These are phyloP conservation scores for Boletus pseudopeckii DNA, from an alignment of 768 basidiomycete species.

Conservation along the genomic window DNA sequence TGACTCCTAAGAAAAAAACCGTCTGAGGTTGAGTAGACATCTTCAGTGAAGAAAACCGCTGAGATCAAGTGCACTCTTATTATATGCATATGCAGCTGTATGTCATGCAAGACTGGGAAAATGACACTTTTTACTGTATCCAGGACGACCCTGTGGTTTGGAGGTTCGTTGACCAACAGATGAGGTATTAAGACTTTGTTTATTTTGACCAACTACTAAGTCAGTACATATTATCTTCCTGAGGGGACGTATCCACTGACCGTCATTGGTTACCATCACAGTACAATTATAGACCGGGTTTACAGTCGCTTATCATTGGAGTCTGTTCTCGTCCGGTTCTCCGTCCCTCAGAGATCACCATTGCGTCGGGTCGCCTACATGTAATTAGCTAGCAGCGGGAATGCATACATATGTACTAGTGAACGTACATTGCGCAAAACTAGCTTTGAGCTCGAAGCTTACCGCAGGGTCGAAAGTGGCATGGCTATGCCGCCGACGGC, in stretches of 20 bases:
- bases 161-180: constrained; percentile 1
- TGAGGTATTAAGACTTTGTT: background rate
- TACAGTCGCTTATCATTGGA: background rate
- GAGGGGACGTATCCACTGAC: background rate
- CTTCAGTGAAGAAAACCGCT: background rate
- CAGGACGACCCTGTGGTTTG: background rate
- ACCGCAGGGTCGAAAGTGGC: background rate
- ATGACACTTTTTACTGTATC: background rate
- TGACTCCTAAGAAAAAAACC: constrained; percentile 43
- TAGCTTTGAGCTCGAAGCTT: background rate
- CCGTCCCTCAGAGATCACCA: too few relatives aligned
- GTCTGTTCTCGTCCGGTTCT: background rate
- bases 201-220: background rate
- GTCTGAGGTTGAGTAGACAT: constrained; percentile 16
- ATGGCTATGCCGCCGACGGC: background rate
- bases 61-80: background rate
- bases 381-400: background rate
- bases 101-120: constrained; percentile 1
- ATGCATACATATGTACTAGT: background rate
- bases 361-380: background rate
- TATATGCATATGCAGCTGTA: background rate
- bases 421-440: background rate
- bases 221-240: background rate
- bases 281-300: background rate
- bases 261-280: background rate